Evolutionary conservation across 176 grass and related monocot genomes (phyloP).

Genomic region (Phoenix dactylifera): DNA sequence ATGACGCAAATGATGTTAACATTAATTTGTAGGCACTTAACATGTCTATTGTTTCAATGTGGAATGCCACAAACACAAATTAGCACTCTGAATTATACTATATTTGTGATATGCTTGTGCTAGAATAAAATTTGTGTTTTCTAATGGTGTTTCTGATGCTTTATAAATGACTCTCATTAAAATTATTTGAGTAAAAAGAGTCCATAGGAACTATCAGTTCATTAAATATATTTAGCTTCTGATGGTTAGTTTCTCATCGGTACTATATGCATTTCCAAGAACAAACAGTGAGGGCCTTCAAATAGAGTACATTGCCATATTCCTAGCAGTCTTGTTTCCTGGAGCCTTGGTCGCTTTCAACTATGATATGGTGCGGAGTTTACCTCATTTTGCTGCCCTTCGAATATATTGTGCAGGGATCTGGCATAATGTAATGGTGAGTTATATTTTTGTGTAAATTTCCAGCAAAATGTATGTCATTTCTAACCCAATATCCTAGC

Average conservation of each 20-base stretch:
- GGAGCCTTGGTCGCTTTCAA: constrained; percentile 90
- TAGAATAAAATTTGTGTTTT: too few relatives aligned
- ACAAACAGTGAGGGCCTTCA: constrained; percentile 63
- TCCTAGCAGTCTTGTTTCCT: constrained; percentile 68
- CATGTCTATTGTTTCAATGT: too few relatives aligned
- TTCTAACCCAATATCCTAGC: too few relatives aligned
- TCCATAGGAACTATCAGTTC: not conserved
- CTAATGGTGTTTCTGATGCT: too few relatives aligned
- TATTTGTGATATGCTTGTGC: too few relatives aligned
- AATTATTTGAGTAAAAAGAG: too few relatives aligned
- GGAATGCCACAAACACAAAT: too few relatives aligned
- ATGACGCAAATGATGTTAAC: too few relatives aligned
- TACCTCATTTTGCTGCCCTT: constrained; percentile 48
- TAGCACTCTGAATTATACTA: too few relatives aligned
- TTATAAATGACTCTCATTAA: too few relatives aligned
- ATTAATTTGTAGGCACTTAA: too few relatives aligned
- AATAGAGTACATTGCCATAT: constrained; percentile 84
- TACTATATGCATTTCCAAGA: constrained; percentile 2
- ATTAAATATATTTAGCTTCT: constrained; percentile 8
- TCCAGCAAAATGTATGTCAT: not conserved
- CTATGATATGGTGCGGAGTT: constrained; percentile 45
- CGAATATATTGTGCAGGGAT: constrained; percentile 88
- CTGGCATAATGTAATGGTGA: constrained; percentile 88
- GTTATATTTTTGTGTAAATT: constrained; percentile 10
- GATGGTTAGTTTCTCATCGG: constrained; percentile 19